Base-by-base conservation (phyloP, 1,284 basidiomycete species). In the Ustilago esculenta region DNA sequence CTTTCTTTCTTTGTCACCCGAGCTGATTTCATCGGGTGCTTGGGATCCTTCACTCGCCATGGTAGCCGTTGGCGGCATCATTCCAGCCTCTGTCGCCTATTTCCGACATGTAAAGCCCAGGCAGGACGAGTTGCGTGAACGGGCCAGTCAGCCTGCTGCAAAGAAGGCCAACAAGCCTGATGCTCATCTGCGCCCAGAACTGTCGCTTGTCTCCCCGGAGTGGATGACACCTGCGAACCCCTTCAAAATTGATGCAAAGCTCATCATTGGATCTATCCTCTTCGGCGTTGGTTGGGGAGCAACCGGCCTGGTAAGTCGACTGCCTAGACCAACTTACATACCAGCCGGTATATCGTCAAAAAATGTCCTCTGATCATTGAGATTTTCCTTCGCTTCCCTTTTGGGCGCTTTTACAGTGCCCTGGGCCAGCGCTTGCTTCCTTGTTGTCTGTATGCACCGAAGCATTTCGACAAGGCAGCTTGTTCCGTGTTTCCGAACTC, bases 21-120 rank as follows among this genome's bases (percentile, higher is more conserved):
- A 11, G 2, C 51, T 58, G 25, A 33, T 66, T 37, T 47, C 37
- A 3, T 44, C 46, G 11, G 72, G 73, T 17, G 43, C 49, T 0
- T 85, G 83, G 76, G 85, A 86, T 59, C 85, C 85, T 5, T 83
- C 82, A 0, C 81, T 86, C 6, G 80, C 79, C 5, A 77, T 85
- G 72, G 82, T 86, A 43, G 80, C 85, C 5, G 49, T 85, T 14
- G 83, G 81, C 14, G 85, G 84, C 5, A 82, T 86, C 15, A 15
- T 85, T 1, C 84, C 84, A 5, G 84, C 84, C 52, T 79, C 79
- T 3, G 17, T 84, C 12, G 81, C 82, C 30, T 85, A 67, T 58
- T 69, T 76, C 14, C 24, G 42, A 8, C 32, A 55, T 7, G 47
- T 76, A 51, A 61, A 61, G 36, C 72, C 72, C 0, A 68, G 61